Evolutionary conservation across 202 grass and related monocot species (phyloP).

Genomic region (Eragrostis tef): DNA sequence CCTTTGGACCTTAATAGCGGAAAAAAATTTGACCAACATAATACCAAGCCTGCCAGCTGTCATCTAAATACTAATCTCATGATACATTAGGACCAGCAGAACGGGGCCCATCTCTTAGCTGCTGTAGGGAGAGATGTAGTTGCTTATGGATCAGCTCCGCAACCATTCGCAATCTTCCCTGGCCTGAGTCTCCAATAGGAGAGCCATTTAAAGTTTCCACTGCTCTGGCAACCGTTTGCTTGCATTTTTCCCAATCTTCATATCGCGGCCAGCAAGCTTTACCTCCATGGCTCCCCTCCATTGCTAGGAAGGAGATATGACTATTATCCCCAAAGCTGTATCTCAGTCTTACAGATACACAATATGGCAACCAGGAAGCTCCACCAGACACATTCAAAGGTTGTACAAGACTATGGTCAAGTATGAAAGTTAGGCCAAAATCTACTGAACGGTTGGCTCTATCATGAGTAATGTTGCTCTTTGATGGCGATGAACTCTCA

Average conservation of each 20-base stretch:
- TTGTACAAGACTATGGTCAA: slow-evolving; percentile 63
- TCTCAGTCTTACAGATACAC: slow-evolving; percentile 74
- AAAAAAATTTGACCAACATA: slow-evolving; percentile 4
- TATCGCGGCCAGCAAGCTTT: slow-evolving; percentile 68
- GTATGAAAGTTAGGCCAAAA: slow-evolving; percentile 80
- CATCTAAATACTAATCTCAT: slow-evolving; percentile 30
- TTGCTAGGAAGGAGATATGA: slow-evolving; percentile 64
- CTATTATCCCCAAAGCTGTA: slow-evolving; percentile 68
- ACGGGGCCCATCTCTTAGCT: slow-evolving; percentile 66
- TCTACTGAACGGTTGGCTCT: slow-evolving; percentile 71
- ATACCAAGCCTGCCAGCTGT: slow-evolving; percentile 10
- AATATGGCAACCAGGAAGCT: slow-evolving; percentile 82
- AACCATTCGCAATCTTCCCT: slow-evolving; percentile 72
- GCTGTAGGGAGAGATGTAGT: slow-evolving; percentile 63
- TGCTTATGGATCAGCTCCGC: slow-evolving; percentile 74
- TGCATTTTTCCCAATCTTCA: slow-evolving; percentile 83
- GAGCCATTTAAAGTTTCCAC: slow-evolving; percentile 66
- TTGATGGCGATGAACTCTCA: slow-evolving; percentile 55
- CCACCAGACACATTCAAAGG: slow-evolving; percentile 73
- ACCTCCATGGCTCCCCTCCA: slow-evolving; percentile 89
- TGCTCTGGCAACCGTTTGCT: slow-evolving; percentile 68
- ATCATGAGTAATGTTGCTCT: slow-evolving; percentile 91
- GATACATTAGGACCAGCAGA: slow-evolving; percentile 48
- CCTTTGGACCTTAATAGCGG: not conserved
- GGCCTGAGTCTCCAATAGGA: slow-evolving; percentile 53